Base-by-base conservation (phyloP, 1,139 yeast species). In the Saccharomyces hybrid region DNA sequence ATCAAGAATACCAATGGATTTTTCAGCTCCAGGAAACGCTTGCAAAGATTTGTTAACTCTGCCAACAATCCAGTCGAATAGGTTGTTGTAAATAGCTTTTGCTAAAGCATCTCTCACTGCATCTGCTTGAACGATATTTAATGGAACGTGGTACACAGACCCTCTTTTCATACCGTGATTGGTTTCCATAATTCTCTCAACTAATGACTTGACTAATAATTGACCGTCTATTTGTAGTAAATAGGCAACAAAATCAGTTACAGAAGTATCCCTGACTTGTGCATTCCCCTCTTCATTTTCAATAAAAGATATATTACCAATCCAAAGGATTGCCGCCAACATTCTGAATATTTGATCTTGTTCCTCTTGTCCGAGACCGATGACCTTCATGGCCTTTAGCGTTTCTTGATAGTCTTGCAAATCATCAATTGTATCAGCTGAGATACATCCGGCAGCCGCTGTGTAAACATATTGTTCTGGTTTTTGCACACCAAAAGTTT, bases 61-160 rank as follows among this genome's bases (percentile, higher is more conserved):
- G 55, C 80, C 89, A n/a, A 95, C 98, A 65, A 95, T 90, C 98
- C 99, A 91, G 56, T 95, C 99, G 66, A 95, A 95, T 56, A 95
- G 75, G 64, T 91, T 91, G 69, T 84, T 90, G 75, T 95, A 95
- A 51, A 95, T 80, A 3, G 97, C 98, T 72, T 91, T 95, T 3
- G 99, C 97, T 55, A 95, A 76, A 1, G 98, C 97, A 71, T 95
- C 98, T 62, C 95, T 81, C 13, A 90, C 97, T 1, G 99, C 95
- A 5, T 85, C 82, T 0, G 99, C 99, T 71, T 95, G 99, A 1
- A 88, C 91, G 38, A 81, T 79, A 66, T 95, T 95, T 62, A 95
- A 78, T 0, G 99, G 99, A 41, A 90, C 95, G 67, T 95, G 97
- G 68, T 93, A 95, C 2, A 95, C 83, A 9, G 97, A 90, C 11